These are phyloP conservation scores for Tulasnella sp. DNA, from an alignment of 768 basidiomycete genomes.

Conservation along the genomic window DNA sequence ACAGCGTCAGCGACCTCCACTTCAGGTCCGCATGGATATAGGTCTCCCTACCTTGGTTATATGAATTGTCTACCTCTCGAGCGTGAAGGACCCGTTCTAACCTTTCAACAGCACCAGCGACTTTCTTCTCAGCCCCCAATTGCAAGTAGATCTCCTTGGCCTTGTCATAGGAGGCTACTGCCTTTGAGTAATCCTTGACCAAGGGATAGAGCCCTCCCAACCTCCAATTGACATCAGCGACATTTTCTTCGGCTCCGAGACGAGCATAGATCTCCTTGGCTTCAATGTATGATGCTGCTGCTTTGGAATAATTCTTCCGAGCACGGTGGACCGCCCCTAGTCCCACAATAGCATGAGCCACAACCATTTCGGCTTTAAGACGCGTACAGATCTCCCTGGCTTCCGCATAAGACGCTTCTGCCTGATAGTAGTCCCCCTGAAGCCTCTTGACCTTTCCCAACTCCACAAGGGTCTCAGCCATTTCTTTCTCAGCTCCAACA, in stretches of 20 bases:
- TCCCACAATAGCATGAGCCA: background rate
- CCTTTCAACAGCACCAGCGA: too few relatives aligned
- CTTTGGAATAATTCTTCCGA: background rate
- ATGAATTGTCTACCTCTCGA: too few relatives aligned
- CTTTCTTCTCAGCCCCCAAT: background rate
- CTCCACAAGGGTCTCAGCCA: background rate
- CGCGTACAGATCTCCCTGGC: background rate
- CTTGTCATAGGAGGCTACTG: background rate
- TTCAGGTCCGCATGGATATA: too few relatives aligned
- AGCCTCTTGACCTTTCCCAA: background rate
- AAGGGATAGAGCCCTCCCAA: background rate
- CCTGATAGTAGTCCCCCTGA: background rate
- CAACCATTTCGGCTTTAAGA: background rate
- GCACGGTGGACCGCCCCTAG: background rate
- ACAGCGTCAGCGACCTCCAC: too few relatives aligned
- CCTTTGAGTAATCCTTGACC: background rate
- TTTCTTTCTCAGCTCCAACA: too few relatives aligned
- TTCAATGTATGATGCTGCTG: background rate
- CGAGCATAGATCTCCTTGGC: background rate
- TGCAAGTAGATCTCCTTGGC: background rate
- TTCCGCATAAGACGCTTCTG: background rate
- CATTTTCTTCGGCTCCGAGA: background rate
- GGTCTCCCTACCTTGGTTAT: too few relatives aligned
- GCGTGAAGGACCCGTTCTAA: too few relatives aligned
- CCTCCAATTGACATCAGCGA: background rate